Percentiles rank a stretch among this genome's conserved stretches.
Evolutionary conservation across 352 stramenopile genomes (phyloP).

Genomic region (Phytophthora hybrid): DNA sequence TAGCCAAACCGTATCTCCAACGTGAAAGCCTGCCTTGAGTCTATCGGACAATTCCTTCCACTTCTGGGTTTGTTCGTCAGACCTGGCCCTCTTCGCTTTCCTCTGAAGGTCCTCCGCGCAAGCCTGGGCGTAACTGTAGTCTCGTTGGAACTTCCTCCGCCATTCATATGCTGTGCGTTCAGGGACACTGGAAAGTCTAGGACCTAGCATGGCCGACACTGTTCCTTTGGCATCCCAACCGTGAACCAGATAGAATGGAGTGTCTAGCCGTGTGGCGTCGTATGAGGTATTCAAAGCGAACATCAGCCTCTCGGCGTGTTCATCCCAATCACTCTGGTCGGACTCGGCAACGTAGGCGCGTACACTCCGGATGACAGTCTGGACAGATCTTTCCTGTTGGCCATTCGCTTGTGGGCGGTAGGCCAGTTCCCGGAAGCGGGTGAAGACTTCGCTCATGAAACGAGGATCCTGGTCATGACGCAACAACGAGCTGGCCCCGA

Average conservation of each 20-base stretch:
- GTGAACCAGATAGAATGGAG: slow-evolving; percentile 27
- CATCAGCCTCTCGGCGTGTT: slow-evolving; percentile 29
- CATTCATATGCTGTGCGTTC: neutral
- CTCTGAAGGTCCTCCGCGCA: slow-evolving; percentile 4
- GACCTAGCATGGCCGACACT: neutral
- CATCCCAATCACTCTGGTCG: slow-evolving; percentile 45
- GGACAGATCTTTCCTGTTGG: slow-evolving; percentile 39
- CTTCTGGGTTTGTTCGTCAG: neutral
- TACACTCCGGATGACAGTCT: slow-evolving; percentile 36
- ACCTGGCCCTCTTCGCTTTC: neutral
- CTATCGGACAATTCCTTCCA: neutral
- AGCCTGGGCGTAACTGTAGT: slow-evolving; percentile 5
- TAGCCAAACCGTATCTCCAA: slow-evolving; percentile 1
- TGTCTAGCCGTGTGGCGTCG: slow-evolving; percentile 16
- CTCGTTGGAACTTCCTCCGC: slow-evolving; percentile 3
- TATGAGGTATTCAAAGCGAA: slow-evolving; percentile 29
- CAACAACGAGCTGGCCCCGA: slow-evolving; percentile 30
- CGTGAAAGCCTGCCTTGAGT: neutral
- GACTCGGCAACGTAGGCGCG: slow-evolving; percentile 23
- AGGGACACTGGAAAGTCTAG: neutral
- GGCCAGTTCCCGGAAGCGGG: slow-evolving; percentile 27
- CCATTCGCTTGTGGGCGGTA: slow-evolving; percentile 48
- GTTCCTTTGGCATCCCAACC: slow-evolving; percentile 25
- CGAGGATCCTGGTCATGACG: slow-evolving; percentile 34
- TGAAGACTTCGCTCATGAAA: slow-evolving; percentile 44